Evolutionary conservation across 176 grass and related monocot species (phyloP).

Genomic region (Tillandsia leiboldiana): DNA sequence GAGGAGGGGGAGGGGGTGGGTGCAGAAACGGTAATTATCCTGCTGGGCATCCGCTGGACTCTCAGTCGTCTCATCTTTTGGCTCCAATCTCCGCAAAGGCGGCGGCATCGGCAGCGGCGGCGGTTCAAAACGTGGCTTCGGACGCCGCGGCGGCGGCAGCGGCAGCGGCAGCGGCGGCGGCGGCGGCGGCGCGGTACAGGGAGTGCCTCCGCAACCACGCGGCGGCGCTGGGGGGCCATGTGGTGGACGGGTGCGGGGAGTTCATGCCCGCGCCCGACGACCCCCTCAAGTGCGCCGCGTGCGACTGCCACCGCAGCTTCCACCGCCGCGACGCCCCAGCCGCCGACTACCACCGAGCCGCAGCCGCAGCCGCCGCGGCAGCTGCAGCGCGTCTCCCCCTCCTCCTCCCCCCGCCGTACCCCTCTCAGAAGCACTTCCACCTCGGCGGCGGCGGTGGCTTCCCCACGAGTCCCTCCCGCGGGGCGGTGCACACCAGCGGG

Average conservation of each 20-base stretch:
- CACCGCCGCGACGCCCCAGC: conserved; percentile 10
- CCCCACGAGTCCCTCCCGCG: conserved; percentile 15
- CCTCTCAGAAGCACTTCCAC: conserved; percentile 2
- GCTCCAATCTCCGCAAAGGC: conserved; percentile 16
- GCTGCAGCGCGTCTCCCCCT: neutral
- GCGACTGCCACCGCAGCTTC: conserved; percentile 21
- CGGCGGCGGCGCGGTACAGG: conserved; percentile 21
- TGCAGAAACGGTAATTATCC: conserved; percentile 10
- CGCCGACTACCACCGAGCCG: conserved; percentile 16
- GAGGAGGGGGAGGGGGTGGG: neutral
- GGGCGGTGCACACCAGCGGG: conserved; percentile 31
- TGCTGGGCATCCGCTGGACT: neutral
- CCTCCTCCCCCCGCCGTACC: conserved; percentile 2
- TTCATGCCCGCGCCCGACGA: conserved; percentile 45
- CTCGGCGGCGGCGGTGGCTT: neutral
- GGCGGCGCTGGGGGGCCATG: conserved; percentile 38
- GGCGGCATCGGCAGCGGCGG: conserved; percentile 12
- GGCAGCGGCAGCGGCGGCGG: neutral
- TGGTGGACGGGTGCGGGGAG: conserved; percentile 69
- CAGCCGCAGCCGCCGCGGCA: conserved; percentile 8
- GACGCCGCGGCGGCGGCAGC: neutral
- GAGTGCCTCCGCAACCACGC: conserved; percentile 78
- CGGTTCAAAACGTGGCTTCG: neutral
- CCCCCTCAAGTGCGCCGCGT: conserved; percentile 19
- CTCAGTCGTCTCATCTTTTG: conserved; percentile 3